Evolutionary conservation across 2,329 filamentous ascomycete species (phyloP), one percentile per base, ranked within the genome.

Genomic region (Beauveria australis): DNA sequence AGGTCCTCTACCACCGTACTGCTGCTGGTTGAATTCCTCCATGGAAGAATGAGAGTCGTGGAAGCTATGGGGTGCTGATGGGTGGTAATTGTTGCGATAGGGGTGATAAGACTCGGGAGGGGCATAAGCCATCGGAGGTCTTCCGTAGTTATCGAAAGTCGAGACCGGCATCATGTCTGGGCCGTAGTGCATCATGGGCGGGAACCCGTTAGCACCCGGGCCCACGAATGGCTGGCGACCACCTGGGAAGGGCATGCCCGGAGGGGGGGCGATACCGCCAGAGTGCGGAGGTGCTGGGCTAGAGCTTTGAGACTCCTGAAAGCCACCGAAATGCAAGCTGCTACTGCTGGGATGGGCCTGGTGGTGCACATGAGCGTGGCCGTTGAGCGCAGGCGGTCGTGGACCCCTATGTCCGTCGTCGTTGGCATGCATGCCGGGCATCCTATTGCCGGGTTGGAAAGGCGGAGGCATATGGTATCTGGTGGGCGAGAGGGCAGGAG

Each of bases 41-140:
- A 78, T 77, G 5, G 83, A 84, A 41, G 81, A 78, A 63, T 85
- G 84, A 2, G 84, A 86, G 41, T 79, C 83, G 60, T 85, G 84
- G 66, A 84, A 84, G 70, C 83, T 86, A 63, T 83, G 83, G 4
- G 83, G 80, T 2, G 82, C 84, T 1, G 80, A 78, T 2, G 83
- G 80, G 3, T 79, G 80, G 67, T 81, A 81, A 64, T 72, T 74
- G 64, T 71, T 72, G 26, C 68, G 69, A 62, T 72, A 68, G 5
- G 67, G 65, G 48, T 65, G 67, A 60, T 73, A 73, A 9, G 74
- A 66, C 37, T 77, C 74, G 58, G 71, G 64, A 8, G 70, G 72
- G 9, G 68, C 69, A 59, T 70, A 75, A 18, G 66, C 67, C 62
- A 75, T 69, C 4, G 72, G 61, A 9, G 73, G 74, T 53, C 74